Conservation (phyloP, 495 filamentous ascomycete genomes). For the Massariosphaeria phaeospora region DNA sequence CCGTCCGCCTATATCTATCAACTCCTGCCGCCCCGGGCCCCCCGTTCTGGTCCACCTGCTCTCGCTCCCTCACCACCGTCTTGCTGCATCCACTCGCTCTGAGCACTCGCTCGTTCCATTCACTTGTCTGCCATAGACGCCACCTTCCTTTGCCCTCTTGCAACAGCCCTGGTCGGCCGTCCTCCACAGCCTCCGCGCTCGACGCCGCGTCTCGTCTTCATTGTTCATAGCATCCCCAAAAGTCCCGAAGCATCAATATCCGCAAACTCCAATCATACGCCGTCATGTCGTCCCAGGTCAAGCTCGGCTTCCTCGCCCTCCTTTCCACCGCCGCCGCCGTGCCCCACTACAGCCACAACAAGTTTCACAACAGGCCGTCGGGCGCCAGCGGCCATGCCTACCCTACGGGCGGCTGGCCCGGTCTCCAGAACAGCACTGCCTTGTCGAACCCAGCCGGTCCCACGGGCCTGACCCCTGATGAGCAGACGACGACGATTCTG, state of each 20-base stretch:
- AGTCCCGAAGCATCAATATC: background rate
- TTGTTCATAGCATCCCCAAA: conserved; percentile 9
- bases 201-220: conserved; percentile 25
- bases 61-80: conserved; percentile 14
- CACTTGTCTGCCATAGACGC: conserved; percentile 32
- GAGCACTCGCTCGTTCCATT: conserved; percentile 42
- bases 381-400: no score
- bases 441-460: background rate
- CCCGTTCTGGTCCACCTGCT: conserved; percentile 14
- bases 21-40: conserved; percentile 6
- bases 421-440: conserved; percentile 11
- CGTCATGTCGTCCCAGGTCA: conserved; percentile 28
- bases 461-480: background rate
- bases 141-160: conserved; percentile 13
- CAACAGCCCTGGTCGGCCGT: conserved; percentile 41
- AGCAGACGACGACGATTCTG: conserved; percentile 21
- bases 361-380: conserved; percentile 26
- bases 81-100: conserved; percentile 33
- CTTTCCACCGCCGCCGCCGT: conserved; percentile 25
- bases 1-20: conserved; percentile 21
- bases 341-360: conserved; percentile 17
- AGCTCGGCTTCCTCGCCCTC: conserved; percentile 34
- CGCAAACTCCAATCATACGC: background rate
- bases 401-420: conserved; percentile 18
- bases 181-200: conserved; percentile 24